Conservation (phyloP, 1,139 yeast genomes). For the Taphrina betulina region DNA sequence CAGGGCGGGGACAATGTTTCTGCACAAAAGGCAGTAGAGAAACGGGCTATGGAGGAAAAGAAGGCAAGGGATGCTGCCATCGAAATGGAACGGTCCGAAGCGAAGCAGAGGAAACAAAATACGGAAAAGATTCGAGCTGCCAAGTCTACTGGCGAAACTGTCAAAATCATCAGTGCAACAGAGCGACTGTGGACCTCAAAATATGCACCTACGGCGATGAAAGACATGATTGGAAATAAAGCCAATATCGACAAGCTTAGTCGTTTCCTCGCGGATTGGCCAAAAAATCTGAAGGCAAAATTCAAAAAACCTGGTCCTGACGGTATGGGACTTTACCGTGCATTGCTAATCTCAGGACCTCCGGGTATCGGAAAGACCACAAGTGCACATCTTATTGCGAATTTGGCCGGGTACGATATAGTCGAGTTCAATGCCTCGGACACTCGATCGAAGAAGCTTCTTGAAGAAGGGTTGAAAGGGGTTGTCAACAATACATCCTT, state of each 20-base stretch:
- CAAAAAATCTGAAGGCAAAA: conserved; percentile 52
- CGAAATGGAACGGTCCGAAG: conserved; percentile 43
- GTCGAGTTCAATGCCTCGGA: conserved; percentile 93
- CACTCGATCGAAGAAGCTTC: conserved; percentile 70
- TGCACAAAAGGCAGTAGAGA: conserved; percentile 70
- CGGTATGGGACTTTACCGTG: conserved; percentile 67
- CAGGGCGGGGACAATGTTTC: conserved; percentile 83
- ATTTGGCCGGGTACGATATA: conserved; percentile 73
- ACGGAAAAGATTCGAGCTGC: conserved; percentile 40
- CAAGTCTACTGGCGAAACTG: conserved; percentile 44
- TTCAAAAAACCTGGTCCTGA: conserved; percentile 56
- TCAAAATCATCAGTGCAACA: conserved; percentile 39
- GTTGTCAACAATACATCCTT: conserved; percentile 80
- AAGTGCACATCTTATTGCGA: conserved; percentile 81
- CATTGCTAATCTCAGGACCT: conserved; percentile 86
- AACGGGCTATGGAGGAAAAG: conserved; percentile 61
- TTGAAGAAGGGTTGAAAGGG: conserved; percentile 52
- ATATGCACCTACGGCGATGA: conserved; percentile 76
- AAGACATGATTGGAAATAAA: conserved; percentile 89
- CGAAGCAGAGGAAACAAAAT: conserved; percentile 12
- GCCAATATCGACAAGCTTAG: conserved; percentile 64
- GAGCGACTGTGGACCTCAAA: conserved; percentile 77
- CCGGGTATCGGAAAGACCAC: conserved; percentile 98
- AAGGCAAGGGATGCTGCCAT: conserved; percentile 46
- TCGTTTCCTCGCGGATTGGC: conserved; percentile 79